A percentile compares a stretch with the other conserved stretches of the same genome.
These are phyloP conservation scores for Trichoderma sp. DNA, from an alignment of 2,329 filamentous ascomycete species.

Conservation along the genomic window DNA sequence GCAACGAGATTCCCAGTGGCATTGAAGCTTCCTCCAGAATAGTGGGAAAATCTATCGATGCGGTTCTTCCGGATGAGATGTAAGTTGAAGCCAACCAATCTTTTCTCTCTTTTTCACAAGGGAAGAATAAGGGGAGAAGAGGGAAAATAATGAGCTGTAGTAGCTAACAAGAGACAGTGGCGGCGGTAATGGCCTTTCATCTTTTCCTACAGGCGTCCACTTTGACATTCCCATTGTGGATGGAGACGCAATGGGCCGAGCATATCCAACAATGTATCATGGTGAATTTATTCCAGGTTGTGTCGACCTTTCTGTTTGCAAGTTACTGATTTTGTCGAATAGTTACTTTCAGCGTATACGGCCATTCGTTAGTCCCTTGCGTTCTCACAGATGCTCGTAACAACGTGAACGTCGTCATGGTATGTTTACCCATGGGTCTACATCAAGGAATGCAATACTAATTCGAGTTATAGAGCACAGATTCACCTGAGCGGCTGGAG, in stretches of 20 bases:
- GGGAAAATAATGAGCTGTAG: background rate
- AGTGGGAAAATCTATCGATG: slow-evolving; percentile 40
- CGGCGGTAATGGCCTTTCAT: slow-evolving; percentile 46
- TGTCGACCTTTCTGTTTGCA: too few relatives aligned
- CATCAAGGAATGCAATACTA: background rate
- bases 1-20: slow-evolving; percentile 44
- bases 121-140: background rate
- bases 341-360: slow-evolving; percentile 47
- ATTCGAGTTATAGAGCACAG: slow-evolving; percentile 37
- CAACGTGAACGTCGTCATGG: slow-evolving; percentile 43
- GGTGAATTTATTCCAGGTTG: slow-evolving; percentile 30
- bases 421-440: slow-evolving; percentile 11
- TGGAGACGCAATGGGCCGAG: slow-evolving; percentile 46
- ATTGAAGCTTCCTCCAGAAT: slow-evolving; percentile 44
- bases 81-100: slow-evolving; percentile 31
- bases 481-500: slow-evolving; percentile 43
- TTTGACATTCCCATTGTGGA: slow-evolving; percentile 46
- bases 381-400: slow-evolving; percentile 44
- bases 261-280: slow-evolving; percentile 46
- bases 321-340: background rate
- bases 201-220: slow-evolving; percentile 40
- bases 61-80: slow-evolving; percentile 46
- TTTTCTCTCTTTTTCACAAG: background rate
- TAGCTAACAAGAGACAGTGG: slow-evolving; percentile 36
- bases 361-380: slow-evolving; percentile 43